Evolutionary conservation across 805 yeast species (phyloP).

Genomic region (Hanseniaspora lachancei): DNA sequence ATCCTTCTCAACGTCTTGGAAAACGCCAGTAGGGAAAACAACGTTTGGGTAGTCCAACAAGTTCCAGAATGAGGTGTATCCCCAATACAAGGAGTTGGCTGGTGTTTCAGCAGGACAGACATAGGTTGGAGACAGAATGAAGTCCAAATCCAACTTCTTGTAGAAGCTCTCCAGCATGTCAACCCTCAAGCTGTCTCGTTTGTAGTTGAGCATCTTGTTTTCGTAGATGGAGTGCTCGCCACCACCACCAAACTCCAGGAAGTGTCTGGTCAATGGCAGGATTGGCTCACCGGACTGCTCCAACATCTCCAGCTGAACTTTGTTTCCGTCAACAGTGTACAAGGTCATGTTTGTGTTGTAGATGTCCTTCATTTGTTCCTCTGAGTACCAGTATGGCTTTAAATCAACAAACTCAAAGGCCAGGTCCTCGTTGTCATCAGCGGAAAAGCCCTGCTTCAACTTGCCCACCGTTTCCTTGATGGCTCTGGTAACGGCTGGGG

Average conservation of each 20-base stretch:
- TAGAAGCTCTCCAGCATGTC: conserved; percentile 24
- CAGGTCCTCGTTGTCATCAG: conserved; percentile 20
- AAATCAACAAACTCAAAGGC: conserved; percentile 40
- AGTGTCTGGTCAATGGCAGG: conserved; percentile 49
- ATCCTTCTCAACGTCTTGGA: conserved; percentile 44
- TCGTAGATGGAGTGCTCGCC: conserved; percentile 37
- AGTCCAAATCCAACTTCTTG: conserved; percentile 32
- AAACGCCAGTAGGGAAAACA: conserved; percentile 48
- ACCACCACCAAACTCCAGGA: conserved; percentile 46
- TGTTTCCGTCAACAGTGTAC: conserved; percentile 59
- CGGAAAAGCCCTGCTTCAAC: conserved; percentile 41
- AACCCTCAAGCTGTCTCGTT: conserved; percentile 47
- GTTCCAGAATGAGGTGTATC: conserved; percentile 66
- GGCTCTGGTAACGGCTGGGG: conserved; percentile 51
- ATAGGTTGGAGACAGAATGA: conserved; percentile 54
- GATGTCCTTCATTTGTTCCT: conserved; percentile 18
- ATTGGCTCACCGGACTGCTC: conserved; percentile 58
- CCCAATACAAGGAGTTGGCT: conserved; percentile 57
- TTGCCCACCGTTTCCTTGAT: conserved; percentile 41
- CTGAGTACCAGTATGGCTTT: conserved; percentile 19
- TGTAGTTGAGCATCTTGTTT: conserved; percentile 40
- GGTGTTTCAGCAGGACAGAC: conserved; percentile 61
- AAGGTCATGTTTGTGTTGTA: conserved; percentile 22
- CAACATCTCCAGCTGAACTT: conserved; percentile 39
- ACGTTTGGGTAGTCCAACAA: conserved; percentile 58